Evolutionary conservation across 2,329 filamentous ascomycete species (phyloP), one percentile per base, ranked within the genome.

Genomic region (Alternaria novae-zelandiae): DNA sequence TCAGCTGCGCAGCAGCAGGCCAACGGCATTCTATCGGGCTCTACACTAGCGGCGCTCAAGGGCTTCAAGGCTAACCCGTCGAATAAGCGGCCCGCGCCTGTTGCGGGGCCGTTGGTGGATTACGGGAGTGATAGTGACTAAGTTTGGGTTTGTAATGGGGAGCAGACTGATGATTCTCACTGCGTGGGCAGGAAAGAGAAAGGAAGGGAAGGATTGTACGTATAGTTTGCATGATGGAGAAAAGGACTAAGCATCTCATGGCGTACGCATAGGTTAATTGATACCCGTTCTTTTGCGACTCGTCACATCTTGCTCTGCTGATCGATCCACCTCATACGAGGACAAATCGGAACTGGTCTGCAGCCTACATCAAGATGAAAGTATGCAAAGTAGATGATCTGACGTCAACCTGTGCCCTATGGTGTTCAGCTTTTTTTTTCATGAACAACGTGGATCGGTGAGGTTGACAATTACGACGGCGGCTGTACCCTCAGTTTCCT

Each of bases 111-210:
- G 7, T 82, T 98, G 68, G 96, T 97, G 20, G 91, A 87, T 25
- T 99, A 99, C 75, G 94, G 90, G 59, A 97, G 93, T 76, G 94
- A 97, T 64, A 91, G 87, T 68, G 88, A 90, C 20, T 65, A 28
- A 57, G 56, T 25, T 7, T 36, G 13, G 17, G 28, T 0, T 21
- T 15, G 4, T 2, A 36, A n/a, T n/a, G 32, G 4, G 4, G 15
- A 30, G 47, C 47, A 30, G 17, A n/a, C 15, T 51, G 47, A 21
- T 21, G 28, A 13, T n/a, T 10, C 36, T 10, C 9, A 10, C 7
- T 41, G 36, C 15, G 5, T 41, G n/a, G 9, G 5, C 36, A 9
- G 5, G 36, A 17, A 41, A 41, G 36, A 6, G 7, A 50, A 9
- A 5, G 10, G 23, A 2, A 10, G 4, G n/a, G n/a, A 15, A 28